Evolutionary conservation across 1,284 basidiomycete genomes (phyloP), one percentile per base, ranked within the genome.

Genomic region (Tilletia walkeri): DNA sequence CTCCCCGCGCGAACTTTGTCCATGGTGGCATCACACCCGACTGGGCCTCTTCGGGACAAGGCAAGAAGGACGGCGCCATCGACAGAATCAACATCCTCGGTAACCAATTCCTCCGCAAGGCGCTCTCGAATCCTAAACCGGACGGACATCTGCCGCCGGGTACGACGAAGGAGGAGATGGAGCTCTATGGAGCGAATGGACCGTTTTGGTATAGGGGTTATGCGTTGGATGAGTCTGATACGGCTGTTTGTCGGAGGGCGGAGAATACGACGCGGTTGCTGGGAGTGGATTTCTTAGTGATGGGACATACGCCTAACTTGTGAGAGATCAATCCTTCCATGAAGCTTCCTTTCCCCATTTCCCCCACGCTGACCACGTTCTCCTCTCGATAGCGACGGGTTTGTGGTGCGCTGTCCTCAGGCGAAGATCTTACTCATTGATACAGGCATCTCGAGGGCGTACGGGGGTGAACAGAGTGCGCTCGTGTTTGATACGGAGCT

Each of bases 181-280:
- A 67, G 4, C 67, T 83, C 0, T 82, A 75, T 67, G 45, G 63
- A 3, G 71, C 76, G 65, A 6, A 70, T n/a, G 82, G 82, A 0
- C 82, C 82, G 0, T 71, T 82, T 1, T 83, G 82, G 82, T 82
- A 79, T 69, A 72, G 82, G 3, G 81, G 80, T 24, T 83, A 82
- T 41, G 81, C 82, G 4, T 49, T 70, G 14, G 77, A 78, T 16
- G n/a, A 65, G 1, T 41, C 36, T 16, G 63, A 70, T 20, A 0
- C 4, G 0, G 18, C 53, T 0, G 80, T 78, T 1, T 83, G 82
- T 65, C 2, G 14, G 6, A 66, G 69, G n/a, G 76, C 78, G 9
- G 24, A 67, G 0, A 3, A 65, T 12, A 71, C 82, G 1, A 67
- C 53, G 2, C 1, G 56, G 0, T 14, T 30, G 6, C 69, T 82